A percentile compares a stretch with the other conserved stretches of the same genome.
phyloP scores from a whole-genome alignment of 208 protist genomes.

The Leishmania turanica region DNA sequence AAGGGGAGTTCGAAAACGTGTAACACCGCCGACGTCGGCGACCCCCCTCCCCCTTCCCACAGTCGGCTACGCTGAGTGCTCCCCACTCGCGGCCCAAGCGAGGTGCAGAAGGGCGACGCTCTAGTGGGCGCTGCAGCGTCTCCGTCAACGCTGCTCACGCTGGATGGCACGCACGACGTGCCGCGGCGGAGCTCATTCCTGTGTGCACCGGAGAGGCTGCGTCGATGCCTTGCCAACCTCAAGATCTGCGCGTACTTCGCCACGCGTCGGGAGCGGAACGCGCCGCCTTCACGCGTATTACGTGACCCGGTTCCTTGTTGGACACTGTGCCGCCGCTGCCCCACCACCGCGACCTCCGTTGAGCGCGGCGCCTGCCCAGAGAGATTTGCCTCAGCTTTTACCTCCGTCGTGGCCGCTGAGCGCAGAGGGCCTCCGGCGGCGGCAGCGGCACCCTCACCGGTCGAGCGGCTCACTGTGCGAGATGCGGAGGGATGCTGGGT shows the following conservation, averaged over 20 bases:
- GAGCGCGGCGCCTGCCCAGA: conserved; percentile 3
- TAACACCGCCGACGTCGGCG: too few species aligned
- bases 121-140: too few species aligned
- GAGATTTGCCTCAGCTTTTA: conserved; percentile 33
- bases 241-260: too few species aligned
- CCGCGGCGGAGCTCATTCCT: conserved; percentile 18
- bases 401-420: conserved; percentile 20
- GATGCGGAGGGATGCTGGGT: conserved; percentile 12
- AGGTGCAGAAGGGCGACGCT: too few species aligned
- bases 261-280: too few species aligned
- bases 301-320: too few species aligned
- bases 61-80: too few species aligned
- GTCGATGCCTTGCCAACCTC: too few species aligned
- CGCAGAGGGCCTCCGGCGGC: not conserved
- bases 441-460: not conserved
- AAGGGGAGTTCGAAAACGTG: too few species aligned
- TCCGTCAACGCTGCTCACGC: not conserved
- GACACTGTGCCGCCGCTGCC: not conserved
- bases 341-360: not conserved
- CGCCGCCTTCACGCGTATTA: too few species aligned
- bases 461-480: conserved; percentile 29
- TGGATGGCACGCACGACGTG: not conserved
- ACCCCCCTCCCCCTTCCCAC: too few species aligned
- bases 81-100: too few species aligned
- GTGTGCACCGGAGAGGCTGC: conserved; percentile 7